Percentiles rank a stretch among this genome's conserved stretches.
Evolutionary conservation across 441 rosid genomes (phyloP).

Genomic region (California macrophylla): DNA sequence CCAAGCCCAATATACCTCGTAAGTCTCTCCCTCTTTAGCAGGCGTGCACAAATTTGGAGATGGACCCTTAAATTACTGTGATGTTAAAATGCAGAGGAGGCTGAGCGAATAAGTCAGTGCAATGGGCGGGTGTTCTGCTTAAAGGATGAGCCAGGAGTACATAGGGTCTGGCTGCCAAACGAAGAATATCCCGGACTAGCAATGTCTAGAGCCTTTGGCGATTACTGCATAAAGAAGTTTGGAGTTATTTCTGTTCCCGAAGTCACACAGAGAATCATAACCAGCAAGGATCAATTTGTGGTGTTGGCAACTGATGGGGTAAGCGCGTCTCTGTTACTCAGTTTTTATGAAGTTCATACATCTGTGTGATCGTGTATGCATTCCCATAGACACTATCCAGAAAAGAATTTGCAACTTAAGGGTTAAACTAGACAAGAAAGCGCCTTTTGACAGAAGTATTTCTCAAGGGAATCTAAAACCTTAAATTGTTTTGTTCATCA

Average conservation of each 20-base stretch:
- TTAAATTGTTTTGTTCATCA: constrained; percentile 7
- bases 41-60: no score
- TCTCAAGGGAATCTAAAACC: no score
- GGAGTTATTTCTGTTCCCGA: constrained; percentile 79
- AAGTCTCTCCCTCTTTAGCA: constrained; percentile 29
- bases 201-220: constrained; percentile 95
- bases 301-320: constrained; percentile 92
- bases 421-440: no score
- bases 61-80: no score
- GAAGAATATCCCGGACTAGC: constrained; percentile 73
- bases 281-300: constrained; percentile 61
- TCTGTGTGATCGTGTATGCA: no score
- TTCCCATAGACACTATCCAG: no score
- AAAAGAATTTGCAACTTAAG: no score
- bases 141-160: constrained; percentile 77
- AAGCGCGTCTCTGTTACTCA: no score
- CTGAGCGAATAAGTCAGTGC: constrained; percentile 58
- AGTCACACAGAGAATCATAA: constrained; percentile 62
- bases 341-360: no score
- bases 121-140: constrained; percentile 64
- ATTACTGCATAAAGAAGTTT: constrained; percentile 66
- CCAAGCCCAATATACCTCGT: constrained; percentile 81
- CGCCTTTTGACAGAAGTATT: no score
- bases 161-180: constrained; percentile 79
- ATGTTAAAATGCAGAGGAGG: constrained; percentile 56